Evolutionary conservation across 2,329 filamentous ascomycete genomes (phyloP), one percentile per base, ranked within the genome.

Genomic region (Fusarium metavorans): DNA sequence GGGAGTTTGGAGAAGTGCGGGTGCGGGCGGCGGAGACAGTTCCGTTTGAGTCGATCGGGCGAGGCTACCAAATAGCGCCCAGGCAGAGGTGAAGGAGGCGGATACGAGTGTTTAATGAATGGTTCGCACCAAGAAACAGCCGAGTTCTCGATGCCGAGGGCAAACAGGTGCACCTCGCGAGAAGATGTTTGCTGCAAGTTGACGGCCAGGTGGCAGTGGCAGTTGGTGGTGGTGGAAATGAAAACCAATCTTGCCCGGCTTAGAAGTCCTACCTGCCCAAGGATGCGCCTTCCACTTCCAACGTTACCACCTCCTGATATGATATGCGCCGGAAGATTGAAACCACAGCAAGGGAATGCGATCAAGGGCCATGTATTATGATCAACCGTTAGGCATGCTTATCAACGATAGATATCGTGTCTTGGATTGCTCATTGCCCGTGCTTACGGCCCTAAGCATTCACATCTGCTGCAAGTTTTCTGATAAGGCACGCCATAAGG

Each of bases 1-100:
- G 59, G 52, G 71, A 68, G 41, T 68, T 72, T 70, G 72, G 65
- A 70, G 72, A 75, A 74, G 58, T 66, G 72, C 66, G 61, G 68
- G 69, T 62, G 62, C 35, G 66, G 66, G 66, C 60, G 68, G 56
- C 32, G 59, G 62, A 67, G 35, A 59, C 57, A 35, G 41, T 50
- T n/a, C 56, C 37, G 61, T 70, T 62, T 39, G 30, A 62, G 43
- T 62, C n/a, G 48, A 56, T 34, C 34, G 61, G 39, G 61, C 61
- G 61, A 64, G 61, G 61, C 45, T 32, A 54, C 61, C 23, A 50
- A 27, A 34, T 48, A 30, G 48, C 25, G 45, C 37, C 39, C 56
- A 34, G 27, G 25, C 34, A 39, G 35, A 37, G 27, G 27, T 16
- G 30, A 41, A 54, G 18, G 32, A 27, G 34, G 45, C 25, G 25